Base-by-base conservation (phyloP, 305 asterid genomes). In the Fraxinus paxiana region DNA sequence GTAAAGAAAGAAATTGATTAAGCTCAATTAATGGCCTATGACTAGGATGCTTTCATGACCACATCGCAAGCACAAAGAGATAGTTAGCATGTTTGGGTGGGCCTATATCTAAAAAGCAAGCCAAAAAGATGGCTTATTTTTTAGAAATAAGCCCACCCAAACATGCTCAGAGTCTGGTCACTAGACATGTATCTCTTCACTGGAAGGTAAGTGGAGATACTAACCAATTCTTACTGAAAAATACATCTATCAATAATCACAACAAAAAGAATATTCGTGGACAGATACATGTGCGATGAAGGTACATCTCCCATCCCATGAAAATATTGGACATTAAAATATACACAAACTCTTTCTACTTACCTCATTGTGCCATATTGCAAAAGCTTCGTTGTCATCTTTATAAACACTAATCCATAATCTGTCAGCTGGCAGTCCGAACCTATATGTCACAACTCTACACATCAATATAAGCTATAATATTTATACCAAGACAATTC, bases 331-430 rank as follows among this genome's bases (percentile, higher is more conserved):
- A 82, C 30, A 77, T 7, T 76, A 41, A 26, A 77, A 70, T 20
- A 33, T n/a, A 75, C 26, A 17, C 56, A 72, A 73, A 73, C 24
- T 70, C 69, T 48, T 81, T 77, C 34, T 67, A 41, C 77, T 51
- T 84, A 91, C 98, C 91, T 92, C 95, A 90, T 94, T 88, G 76
- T 88, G 98, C 99, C 99, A 94, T 87, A 94, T 88, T 48, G 91
- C 83, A 82, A 87, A 88, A 84, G 99, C 85, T 86, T 95, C 99
- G 81, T 94, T 91, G 56, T 95, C 99, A 78, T 91, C 92, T 81
- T 91, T 88, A 81, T 90, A 94, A 28, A 95, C 94, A 78, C 98
- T 95, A 81, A 94, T 88, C 99, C 99, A 95, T 82, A 95, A 83
- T 70, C 86, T 92, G 65, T 92, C 95, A 82, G 96, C 90, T 78